Base-by-base conservation (phyloP, 106 monocot genomes). In the Iris macrosiphon region DNA sequence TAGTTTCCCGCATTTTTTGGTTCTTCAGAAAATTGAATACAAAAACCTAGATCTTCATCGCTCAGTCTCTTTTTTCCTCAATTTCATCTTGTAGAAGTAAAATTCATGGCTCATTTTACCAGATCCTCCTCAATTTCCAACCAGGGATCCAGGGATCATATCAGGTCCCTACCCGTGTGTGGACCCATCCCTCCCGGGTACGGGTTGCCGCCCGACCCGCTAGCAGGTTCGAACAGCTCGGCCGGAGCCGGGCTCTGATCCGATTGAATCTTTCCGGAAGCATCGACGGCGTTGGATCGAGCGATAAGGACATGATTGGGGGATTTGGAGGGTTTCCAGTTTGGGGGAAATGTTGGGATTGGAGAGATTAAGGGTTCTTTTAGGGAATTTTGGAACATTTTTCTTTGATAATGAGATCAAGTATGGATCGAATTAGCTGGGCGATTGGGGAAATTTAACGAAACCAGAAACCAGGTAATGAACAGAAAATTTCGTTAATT, bases 131-230 rank as follows among this genome's bases (percentile, higher is more conserved):
- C n/a, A n/a, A n/a, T n/a, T n/a, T n/a, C n/a, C n/a, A n/a, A n/a
- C n/a, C n/a, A n/a, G n/a, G n/a, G n/a, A n/a, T n/a, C n/a, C n/a
- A n/a, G n/a, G n/a, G n/a, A n/a, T n/a, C n/a, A n/a, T n/a, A n/a
- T 58, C 18, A 39, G 49, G 58, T 67, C 94, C 16, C 94, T 68
- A 7, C 85, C 94, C 2, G 79, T 95, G 69, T 79, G 73, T 8
- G 54, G 67, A 3, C 94, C 88, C 77, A 74, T 66, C 21, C 74
- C 81, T 3, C 81, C 88, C 1, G 81, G 78, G 55, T 79, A 78
- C 28, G 84, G 55, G 6, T 59, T 49, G 29, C 61, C 47, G 46
- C n/a, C 29, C 20, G 72, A 57, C 2, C 35, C 29, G 2, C 37
- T 25, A 1, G 66, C 18, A 12, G 76, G 56, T 23, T 60, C 75